Evolutionary conservation across 768 basidiomycete genomes (phyloP), one percentile per base, ranked within the genome.

Genomic region (Tephrocybe sp.): DNA sequence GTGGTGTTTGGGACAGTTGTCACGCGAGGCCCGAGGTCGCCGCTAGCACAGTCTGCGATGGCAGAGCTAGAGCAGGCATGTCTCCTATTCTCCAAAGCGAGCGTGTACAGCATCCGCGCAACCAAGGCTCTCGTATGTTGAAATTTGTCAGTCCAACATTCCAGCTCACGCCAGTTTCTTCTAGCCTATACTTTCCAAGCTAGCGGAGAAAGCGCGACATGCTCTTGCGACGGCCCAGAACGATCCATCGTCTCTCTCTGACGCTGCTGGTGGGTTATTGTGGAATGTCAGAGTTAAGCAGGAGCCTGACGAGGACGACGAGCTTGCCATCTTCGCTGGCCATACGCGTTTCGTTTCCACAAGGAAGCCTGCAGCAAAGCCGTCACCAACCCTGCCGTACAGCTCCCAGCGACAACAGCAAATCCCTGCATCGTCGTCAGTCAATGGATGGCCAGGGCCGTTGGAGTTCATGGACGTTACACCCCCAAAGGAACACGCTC

Each of bases 1-100:
- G 76, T 89, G 9, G 84, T 91, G 13, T 86, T 91, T 58, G 90
- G 87, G 3, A 84, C 86, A 4, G 84, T 92, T 16, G 89, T 87
- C 2, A 87, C 85, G 2, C 79, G 86, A 24, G 82, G 84, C 3
- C 89, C 89, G 5, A 70, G 77, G 5, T 87, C 84, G 1, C 79
- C 84, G 0, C 63, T 91, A 9, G 89, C 89, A 0, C 65, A 74
- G 11, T 73, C 77, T 1, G 89, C 89, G 3, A 82, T 90, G 67
- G 64, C 71, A 16, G 86, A 91, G 56, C 72, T 92, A 7, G 86
- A 88, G 24, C 76, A 79, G 35, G 86, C 86, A 0, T 83, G 77
- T 51, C 62, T 78, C 13, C 68, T 90, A n/a, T 89, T 89, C 62
- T 69, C 76, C 1, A 79, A 82, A 56, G 86, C 82, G 0, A 76